Evolutionary conservation across 2,329 filamentous ascomycete species (phyloP), one percentile per base, ranked within the genome.

Genomic region (Talaromyces sp.): DNA sequence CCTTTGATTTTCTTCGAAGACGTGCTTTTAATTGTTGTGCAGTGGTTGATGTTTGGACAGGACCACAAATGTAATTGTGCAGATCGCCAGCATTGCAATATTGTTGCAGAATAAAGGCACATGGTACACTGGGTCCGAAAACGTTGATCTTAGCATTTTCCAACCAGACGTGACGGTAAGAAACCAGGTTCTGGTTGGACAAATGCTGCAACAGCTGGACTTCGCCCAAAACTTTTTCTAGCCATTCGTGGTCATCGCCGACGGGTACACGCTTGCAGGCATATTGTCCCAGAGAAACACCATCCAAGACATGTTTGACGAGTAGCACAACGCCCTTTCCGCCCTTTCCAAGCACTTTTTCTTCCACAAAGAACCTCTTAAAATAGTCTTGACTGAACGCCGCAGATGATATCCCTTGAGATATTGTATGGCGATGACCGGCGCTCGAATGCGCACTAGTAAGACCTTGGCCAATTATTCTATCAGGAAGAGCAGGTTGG

Each of bases 181-280:
- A 96, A 1, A 99, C 94, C 8, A 99, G 80, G 58, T 99, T 99
- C 52, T 92, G 90, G 68, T 99, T 94, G 0, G 91, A 94, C 3
- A 99, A 83, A 64, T 90, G 89, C 64, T 96, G 91, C 20, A 99
- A 82, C 20, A 97, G 80, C 73, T 96, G 91, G 2, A 99, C 95
- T 72, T 99, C 94, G 41, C 94, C 83, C 47, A 99, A 79, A 2
- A 97, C 87, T 74, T 97, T 97, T 72, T 96, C 91, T 13, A 99
- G 79, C 95, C 94, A 97, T 56, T 87, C 86, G 66, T 97, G 93
- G 65, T 97, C 90, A 66, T 99, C 89, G 13, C 94, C 90, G 3
- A 99, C 94, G 0, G 94, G 95, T 0, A 99, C 92, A 41, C 95
- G 86, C 74, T 99, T 99, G 79, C 94, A 99, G 11, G 94, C 94